Conservation (phyloP, 2,329 filamentous ascomycete genomes). For the Corinectria fuckeliana region DNA sequence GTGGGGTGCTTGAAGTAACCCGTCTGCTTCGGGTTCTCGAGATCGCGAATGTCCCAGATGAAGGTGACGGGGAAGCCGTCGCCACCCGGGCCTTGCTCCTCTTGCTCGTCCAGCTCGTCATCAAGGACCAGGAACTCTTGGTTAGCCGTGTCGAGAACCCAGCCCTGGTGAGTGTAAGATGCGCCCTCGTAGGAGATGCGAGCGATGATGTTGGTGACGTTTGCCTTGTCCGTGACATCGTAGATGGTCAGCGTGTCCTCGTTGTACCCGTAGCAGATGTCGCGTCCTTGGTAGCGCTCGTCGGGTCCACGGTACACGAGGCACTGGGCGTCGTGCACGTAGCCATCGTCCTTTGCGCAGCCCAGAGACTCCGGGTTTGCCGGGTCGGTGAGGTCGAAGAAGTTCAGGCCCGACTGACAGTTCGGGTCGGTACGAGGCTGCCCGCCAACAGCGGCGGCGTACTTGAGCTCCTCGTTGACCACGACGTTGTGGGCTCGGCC, state of each 20-base stretch:
- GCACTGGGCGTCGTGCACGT: constrained; percentile 67
- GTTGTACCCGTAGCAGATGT: constrained; percentile 65
- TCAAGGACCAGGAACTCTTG: constrained; percentile 57
- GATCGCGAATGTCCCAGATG: constrained; percentile 56
- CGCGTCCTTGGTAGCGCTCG: constrained; percentile 51
- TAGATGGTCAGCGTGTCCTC: constrained; percentile 60
- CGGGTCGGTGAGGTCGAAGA: constrained; percentile 63
- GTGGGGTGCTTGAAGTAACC: constrained; percentile 50
- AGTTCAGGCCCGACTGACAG: constrained; percentile 60
- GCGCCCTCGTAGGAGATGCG: constrained; percentile 62
- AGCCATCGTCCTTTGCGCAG: constrained; percentile 61
- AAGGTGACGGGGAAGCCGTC: constrained; percentile 57
- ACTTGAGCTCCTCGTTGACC: constrained; percentile 54
- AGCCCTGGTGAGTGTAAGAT: constrained; percentile 65
- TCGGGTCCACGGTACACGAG: constrained; percentile 61
- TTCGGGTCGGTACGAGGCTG: constrained; percentile 45
- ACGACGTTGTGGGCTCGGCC: constrained; percentile 62
- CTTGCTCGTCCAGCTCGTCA: constrained; percentile 59
- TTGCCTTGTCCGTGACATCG: constrained; percentile 57
- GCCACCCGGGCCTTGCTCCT: constrained; percentile 46
- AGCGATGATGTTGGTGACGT: constrained; percentile 53
- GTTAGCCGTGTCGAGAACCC: constrained; percentile 54
- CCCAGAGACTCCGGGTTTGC: constrained; percentile 59
- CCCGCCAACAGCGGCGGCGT: constrained; percentile 53
- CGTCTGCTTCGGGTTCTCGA: constrained; percentile 51